Percentiles rank a stretch among this genome's conserved stretches.
phyloP scores from a whole-genome alignment of 108 stramenopile genomes.

The Stephanodiscus minutulus region DNA sequence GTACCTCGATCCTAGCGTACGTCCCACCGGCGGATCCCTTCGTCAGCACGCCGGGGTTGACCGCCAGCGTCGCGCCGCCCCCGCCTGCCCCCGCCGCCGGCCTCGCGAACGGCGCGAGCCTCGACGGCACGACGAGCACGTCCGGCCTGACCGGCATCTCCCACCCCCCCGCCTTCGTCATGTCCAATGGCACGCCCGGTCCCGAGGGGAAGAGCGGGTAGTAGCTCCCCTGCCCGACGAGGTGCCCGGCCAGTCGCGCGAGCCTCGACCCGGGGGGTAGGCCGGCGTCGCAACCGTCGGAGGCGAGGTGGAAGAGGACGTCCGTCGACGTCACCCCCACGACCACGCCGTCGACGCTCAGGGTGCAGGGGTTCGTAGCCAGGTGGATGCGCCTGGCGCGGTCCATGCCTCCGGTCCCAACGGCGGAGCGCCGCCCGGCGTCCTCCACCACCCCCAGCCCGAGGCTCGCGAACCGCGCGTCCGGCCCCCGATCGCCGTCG shows the following conservation, averaged over 20 bases:
- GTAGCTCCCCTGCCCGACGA: slow-evolving; percentile 91
- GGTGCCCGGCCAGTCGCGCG: slow-evolving; percentile 85
- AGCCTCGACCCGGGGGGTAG: slow-evolving; percentile 70
- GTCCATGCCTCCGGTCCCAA: not conserved
- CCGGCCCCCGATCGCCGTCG: not conserved
- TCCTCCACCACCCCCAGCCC: slow-evolving; percentile 62
- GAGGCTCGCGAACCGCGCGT: slow-evolving; percentile 51
- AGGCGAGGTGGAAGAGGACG: slow-evolving; percentile 81
- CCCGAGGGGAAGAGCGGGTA: slow-evolving; percentile 91
- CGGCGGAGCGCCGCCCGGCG: slow-evolving; percentile 26
- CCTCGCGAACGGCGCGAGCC: slow-evolving; percentile 80
- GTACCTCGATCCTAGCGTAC: slow-evolving; percentile 84
- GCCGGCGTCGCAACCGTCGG: slow-evolving; percentile 82
- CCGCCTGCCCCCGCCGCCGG: slow-evolving; percentile 51
- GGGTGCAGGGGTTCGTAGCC: slow-evolving; percentile 88
- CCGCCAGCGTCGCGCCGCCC: slow-evolving; percentile 55
- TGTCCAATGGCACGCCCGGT: slow-evolving; percentile 77
- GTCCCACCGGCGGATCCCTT: slow-evolving; percentile 90
- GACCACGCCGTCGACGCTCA: slow-evolving; percentile 86
- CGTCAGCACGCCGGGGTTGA: slow-evolving; percentile 89
- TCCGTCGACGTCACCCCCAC: slow-evolving; percentile 91
- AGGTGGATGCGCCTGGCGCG: slow-evolving; percentile 70
- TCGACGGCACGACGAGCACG: slow-evolving; percentile 91
- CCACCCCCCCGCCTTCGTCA: slow-evolving; percentile 73
- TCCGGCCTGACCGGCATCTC: slow-evolving; percentile 88